These are phyloP conservation scores for Cyphellophora europaea DNA, from an alignment of 2,329 filamentous ascomycete species.

Conservation along the genomic window DNA sequence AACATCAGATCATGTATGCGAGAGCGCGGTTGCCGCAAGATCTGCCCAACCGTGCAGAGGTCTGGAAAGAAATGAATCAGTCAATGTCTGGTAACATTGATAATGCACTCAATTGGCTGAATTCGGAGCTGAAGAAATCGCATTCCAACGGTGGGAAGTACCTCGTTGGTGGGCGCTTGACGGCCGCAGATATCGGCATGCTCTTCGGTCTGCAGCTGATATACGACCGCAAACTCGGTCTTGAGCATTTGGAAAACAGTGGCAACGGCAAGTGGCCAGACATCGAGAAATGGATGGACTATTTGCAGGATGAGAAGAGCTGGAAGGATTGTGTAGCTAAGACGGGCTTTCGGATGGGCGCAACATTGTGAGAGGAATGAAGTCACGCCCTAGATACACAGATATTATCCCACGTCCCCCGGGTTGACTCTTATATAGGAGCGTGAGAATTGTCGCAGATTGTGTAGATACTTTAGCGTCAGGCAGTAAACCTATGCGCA, in stretches of 20 bases:
- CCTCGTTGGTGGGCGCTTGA: slow-evolving; percentile 31
- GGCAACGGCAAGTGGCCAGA: slow-evolving; percentile 9
- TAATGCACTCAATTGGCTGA: slow-evolving; percentile 37
- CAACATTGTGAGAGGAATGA: no score
- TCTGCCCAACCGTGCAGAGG: slow-evolving; percentile 14
- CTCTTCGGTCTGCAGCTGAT: slow-evolving; percentile 33
- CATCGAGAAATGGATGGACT: slow-evolving; percentile 11
- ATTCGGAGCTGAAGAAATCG: slow-evolving; percentile 28
- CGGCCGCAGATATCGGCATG: slow-evolving; percentile 38
- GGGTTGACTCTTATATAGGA: no score
- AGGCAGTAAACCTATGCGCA: no score
- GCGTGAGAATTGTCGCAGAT: no score
- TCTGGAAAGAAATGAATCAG: slow-evolving; percentile 24
- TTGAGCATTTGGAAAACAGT: background rate
- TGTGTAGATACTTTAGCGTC: no score
- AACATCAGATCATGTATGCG: slow-evolving; percentile 28
- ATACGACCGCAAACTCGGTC: slow-evolving; percentile 17
- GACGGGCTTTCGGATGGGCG: no score
- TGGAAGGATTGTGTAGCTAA: background rate
- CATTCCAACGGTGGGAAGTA: slow-evolving; percentile 25
- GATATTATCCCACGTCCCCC: no score
- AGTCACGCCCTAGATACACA: no score
- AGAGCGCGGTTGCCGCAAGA: slow-evolving; percentile 31
- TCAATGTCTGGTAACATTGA: slow-evolving; percentile 32
- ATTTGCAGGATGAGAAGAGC: background rate